Base-by-base conservation (phyloP, 1,284 basidiomycete genomes). In the Leccinum pseudoinsigne region DNA sequence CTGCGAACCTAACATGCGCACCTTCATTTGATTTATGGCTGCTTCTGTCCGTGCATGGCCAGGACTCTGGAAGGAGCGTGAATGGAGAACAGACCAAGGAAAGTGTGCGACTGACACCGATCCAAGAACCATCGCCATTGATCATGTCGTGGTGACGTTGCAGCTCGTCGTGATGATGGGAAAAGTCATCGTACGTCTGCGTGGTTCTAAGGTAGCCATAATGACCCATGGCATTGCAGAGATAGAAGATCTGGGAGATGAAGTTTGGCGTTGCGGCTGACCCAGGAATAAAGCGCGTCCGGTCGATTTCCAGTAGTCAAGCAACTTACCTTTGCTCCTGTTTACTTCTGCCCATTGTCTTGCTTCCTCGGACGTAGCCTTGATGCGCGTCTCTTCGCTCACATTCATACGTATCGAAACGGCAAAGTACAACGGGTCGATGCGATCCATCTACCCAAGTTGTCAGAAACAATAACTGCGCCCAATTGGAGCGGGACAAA, bases 231-330 rank as follows among this genome's bases (percentile, higher is more conserved):
- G 93, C 88, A 63, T 93, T 84, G 9, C 89, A 83, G 45, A 98
- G 81, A 80, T 92, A 98, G 80, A 97, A 99, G 11, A 97, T 86
- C 61, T 98, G 92, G 1, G 96, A 95, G 68, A 99, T 96, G 78
- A 99, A 99, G 76, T 97, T 98, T 2, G 92, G 84, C 6, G 84
- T 66, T 51, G 84, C 73, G 12, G 80, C 85, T 85, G 68, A 64
- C 56, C 47, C 21, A 26, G 10, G 58, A 5, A 47, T 66, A 50
- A 64, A 58, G 28, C 3, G 3, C 14, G 18, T 11, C 8, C 26
- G 9, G 5, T 53, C n/a, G 10, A 38, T 28, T 16, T 2, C 9
- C 2, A 9, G 50, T 11, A 58, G 34, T 12, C 8, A 6, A 47
- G 23, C 8, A 18, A 61, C 67, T 58, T 55, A 85, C 86, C 84